Evolutionary conservation across 2,329 filamentous ascomycete genomes (phyloP).

Genomic region (Sarocladium strictum): DNA sequence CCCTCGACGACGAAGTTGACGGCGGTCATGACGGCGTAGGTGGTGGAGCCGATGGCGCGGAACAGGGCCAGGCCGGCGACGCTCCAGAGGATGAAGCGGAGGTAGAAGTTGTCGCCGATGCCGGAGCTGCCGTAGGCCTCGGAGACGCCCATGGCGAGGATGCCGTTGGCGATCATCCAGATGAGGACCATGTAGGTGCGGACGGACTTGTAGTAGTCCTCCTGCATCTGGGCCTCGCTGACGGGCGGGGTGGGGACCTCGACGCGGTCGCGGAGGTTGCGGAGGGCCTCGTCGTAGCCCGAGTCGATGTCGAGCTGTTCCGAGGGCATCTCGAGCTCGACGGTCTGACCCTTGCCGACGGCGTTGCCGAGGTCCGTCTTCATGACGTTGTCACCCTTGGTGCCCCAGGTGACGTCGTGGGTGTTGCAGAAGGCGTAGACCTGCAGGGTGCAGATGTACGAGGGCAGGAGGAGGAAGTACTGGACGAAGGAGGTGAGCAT

Average conservation of each 20-base stretch:
- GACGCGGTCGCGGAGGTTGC: slow-evolving; percentile 88
- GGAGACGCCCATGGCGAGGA: slow-evolving; percentile 87
- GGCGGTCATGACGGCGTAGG: slow-evolving; percentile 78
- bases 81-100: slow-evolving; percentile 88
- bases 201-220: slow-evolving; percentile 97
- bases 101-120: slow-evolving; percentile 80
- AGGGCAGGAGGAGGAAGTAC: slow-evolving; percentile 88
- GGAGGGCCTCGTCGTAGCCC: slow-evolving; percentile 92
- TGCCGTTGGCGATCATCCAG: slow-evolving; percentile 89
- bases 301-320: slow-evolving; percentile 98
- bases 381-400: slow-evolving; percentile 94
- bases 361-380: slow-evolving; percentile 89
- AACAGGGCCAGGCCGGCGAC: slow-evolving; percentile 85
- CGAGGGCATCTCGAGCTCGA: slow-evolving; percentile 94
- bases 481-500: slow-evolving; percentile 90
- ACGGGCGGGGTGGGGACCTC: slow-evolving; percentile 61
- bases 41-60: slow-evolving; percentile 72
- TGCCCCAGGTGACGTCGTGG: slow-evolving; percentile 98
- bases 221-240: slow-evolving; percentile 79
- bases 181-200: slow-evolving; percentile 95
- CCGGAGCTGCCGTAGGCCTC: slow-evolving; percentile 72
- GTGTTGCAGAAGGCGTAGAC: slow-evolving; percentile 99
- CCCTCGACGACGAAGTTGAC: slow-evolving; percentile 85
- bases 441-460: slow-evolving; percentile 94
- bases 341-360: slow-evolving; percentile 68